Percentiles rank a stretch among this genome's conserved stretches.
Conservation (phyloP, 192 early-diverging fungal genomes). For the Spizellomyces sp. region DNA sequence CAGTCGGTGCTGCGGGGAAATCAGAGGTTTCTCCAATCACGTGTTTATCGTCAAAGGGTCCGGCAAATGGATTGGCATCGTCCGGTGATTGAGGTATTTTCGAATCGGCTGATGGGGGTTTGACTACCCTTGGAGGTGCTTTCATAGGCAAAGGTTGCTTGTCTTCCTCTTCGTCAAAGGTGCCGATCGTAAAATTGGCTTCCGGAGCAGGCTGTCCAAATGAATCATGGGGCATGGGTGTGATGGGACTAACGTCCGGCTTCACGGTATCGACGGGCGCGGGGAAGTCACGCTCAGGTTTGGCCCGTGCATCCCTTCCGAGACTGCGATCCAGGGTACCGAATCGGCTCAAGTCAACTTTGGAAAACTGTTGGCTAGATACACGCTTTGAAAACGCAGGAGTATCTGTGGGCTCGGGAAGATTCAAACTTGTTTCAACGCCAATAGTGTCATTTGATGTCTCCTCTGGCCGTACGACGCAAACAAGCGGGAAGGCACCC, state of each 20-base stretch:
- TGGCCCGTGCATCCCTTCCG: too few relatives aligned
- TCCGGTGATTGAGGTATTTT: neutral
- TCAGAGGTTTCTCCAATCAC: neutral
- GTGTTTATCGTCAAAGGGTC: constrained; percentile 17
- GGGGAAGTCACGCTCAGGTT: too few relatives aligned
- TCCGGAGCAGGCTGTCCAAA: constrained; percentile 1
- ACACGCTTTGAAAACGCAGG: constrained; percentile 9
- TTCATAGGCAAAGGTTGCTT: constrained; percentile 1
- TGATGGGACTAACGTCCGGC: neutral
- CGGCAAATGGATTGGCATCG: neutral
- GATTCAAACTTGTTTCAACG: neutral
- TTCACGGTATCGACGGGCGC: too few relatives aligned
- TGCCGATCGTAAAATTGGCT: constrained; percentile 4
- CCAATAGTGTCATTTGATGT: neutral
- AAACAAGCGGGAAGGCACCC: constrained; percentile 86
- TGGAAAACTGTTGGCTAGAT: constrained; percentile 14
- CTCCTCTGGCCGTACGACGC: constrained; percentile 51
- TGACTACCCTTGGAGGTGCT: constrained; percentile 12
- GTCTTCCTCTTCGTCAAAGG: neutral
- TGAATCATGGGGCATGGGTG: constrained; percentile 11
- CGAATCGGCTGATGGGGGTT: neutral
- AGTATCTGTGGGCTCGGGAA: neutral
- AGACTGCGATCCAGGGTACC: too few relatives aligned
- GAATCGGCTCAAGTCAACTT: constrained; percentile 12
- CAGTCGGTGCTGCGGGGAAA: too few relatives aligned